Percentiles rank a stretch among this genome's conserved stretches.
Evolutionary conservation across 176 grass and related monocot genomes (phyloP).

Genomic region (Miscanthus lutarioriparius): DNA sequence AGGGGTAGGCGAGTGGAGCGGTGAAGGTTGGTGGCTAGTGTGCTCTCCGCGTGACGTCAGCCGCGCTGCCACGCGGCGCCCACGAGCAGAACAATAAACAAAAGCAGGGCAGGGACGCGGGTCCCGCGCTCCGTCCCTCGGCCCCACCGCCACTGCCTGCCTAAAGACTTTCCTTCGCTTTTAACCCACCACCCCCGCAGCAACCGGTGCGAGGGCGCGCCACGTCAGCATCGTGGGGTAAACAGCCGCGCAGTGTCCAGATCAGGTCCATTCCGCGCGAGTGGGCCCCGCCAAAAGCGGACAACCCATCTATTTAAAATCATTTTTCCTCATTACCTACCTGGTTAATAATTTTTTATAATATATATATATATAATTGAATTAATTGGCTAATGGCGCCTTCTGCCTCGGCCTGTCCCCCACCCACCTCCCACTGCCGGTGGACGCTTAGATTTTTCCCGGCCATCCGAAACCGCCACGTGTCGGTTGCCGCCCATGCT

Average conservation of each 20-base stretch:
- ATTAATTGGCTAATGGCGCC: background rate
- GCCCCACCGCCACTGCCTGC: conserved; percentile 22
- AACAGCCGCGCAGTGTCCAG: no score
- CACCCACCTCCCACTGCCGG: conserved; percentile 47
- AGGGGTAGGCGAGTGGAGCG: conserved; percentile 42
- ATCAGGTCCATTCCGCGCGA: no score
- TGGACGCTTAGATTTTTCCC: conserved; percentile 21
- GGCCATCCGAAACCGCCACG: conserved; percentile 11
- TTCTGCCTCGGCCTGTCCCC: background rate
- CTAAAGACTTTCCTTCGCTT: conserved; percentile 47
- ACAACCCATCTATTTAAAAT: conserved; percentile 7
- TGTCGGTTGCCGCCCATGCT: conserved; percentile 48
- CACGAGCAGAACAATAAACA: conserved; percentile 46
- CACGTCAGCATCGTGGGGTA: conserved; percentile 42
- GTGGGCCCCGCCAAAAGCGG: conserved; percentile 30
- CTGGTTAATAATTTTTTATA: background rate
- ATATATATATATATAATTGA: background rate
- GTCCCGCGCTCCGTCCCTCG: background rate
- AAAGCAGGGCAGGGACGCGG: conserved; percentile 1
- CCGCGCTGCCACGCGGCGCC: conserved; percentile 45
- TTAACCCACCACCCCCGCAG: conserved; percentile 48
- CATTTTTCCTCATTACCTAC: background rate
- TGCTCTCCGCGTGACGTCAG: conserved; percentile 46
- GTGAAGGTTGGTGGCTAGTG: conserved; percentile 65
- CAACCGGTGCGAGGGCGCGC: conserved; percentile 31